Conservation (phyloP, 2,329 filamentous ascomycete genomes). For the Salinomyces thailandicus region DNA sequence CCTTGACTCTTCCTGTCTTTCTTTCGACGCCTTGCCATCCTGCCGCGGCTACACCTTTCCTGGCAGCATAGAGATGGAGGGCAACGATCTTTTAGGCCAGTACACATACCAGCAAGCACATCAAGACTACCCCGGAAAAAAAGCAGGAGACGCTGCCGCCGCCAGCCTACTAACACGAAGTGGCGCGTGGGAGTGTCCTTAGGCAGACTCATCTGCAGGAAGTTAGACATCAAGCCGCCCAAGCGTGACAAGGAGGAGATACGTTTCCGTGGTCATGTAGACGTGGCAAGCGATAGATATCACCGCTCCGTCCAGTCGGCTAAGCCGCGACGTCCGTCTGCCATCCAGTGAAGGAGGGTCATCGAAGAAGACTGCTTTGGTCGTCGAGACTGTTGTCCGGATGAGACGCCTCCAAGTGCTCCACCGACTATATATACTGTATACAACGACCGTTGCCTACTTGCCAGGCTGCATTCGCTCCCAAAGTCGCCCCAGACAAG, state of each 20-base stretch:
- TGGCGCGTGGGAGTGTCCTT: conserved; percentile 11
- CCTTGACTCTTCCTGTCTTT: too few species aligned
- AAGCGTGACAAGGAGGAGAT: conserved; percentile 12
- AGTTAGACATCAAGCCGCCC: conserved; percentile 6
- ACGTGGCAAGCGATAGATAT: conserved; percentile 10
- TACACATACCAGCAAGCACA: background rate
- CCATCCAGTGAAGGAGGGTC: conserved; percentile 40
- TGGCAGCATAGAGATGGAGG: background rate
- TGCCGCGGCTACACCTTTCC: too few species aligned
- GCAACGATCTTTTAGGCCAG: background rate
- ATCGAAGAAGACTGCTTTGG: conserved; percentile 37
- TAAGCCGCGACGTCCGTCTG: conserved; percentile 37
- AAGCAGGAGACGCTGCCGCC: conserved; percentile 7
- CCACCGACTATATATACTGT: conserved; percentile 54
- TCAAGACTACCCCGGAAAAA: conserved; percentile 3
- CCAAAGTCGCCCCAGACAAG: too few species aligned
- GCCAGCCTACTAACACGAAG: conserved; percentile 3
- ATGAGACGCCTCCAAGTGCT: conserved; percentile 47
- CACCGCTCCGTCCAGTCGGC: conserved; percentile 10
- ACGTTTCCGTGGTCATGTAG: conserved; percentile 11
- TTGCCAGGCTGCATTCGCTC: conserved; percentile 34
- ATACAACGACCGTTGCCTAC: conserved; percentile 44
- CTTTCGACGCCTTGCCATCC: too few species aligned
- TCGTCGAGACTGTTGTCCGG: conserved; percentile 37
- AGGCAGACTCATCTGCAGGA: conserved; percentile 5